phyloP scores from a whole-genome alignment of 495 filamentous ascomycete species.

The Lophiotrema nucula region DNA sequence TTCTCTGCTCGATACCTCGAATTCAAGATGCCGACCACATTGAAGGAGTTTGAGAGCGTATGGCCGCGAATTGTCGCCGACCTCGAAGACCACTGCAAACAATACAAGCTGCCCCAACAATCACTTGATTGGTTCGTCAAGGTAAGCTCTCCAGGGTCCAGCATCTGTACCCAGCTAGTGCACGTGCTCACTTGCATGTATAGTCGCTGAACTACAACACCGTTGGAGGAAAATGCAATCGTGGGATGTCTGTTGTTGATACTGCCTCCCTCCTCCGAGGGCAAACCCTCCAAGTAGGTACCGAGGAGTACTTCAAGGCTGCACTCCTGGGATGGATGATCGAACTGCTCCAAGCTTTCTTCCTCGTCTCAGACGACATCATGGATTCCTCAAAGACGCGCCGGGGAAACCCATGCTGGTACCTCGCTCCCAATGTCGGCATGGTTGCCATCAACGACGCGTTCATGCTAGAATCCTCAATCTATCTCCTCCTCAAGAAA shows the following conservation, averaged over 20 bases:
- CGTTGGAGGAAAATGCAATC: slow-evolving; percentile 95
- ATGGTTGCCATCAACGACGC: slow-evolving; percentile 97
- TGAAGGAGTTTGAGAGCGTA: slow-evolving; percentile 82
- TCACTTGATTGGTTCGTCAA: slow-evolving; percentile 84
- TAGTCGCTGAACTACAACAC: slow-evolving; percentile 81
- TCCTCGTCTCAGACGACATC: slow-evolving; percentile 97
- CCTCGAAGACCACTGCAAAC: slow-evolving; percentile 68
- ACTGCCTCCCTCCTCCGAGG: slow-evolving; percentile 75
- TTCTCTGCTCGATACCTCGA: no score
- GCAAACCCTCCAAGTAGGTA: slow-evolving; percentile 58
- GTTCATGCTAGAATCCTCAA: slow-evolving; percentile 88
- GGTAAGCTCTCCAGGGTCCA: slow-evolving; percentile 46
- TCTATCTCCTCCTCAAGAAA: slow-evolving; percentile 90
- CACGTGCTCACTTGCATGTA: slow-evolving; percentile 12
- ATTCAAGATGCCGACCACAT: slow-evolving; percentile 55
- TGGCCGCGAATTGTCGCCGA: slow-evolving; percentile 79
- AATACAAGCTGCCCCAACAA: slow-evolving; percentile 77
- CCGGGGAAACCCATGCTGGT: slow-evolving; percentile 94
- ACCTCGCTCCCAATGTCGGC: slow-evolving; percentile 78
- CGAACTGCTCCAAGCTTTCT: slow-evolving; percentile 97
- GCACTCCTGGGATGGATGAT: slow-evolving; percentile 93
- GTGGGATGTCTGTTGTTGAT: slow-evolving; percentile 96
- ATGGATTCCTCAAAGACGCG: slow-evolving; percentile 95
- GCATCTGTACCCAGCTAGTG: neutral
- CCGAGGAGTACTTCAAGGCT: slow-evolving; percentile 77